Base-by-base conservation (phyloP, 257 asterid species). In the Solanum pennellii region DNA sequence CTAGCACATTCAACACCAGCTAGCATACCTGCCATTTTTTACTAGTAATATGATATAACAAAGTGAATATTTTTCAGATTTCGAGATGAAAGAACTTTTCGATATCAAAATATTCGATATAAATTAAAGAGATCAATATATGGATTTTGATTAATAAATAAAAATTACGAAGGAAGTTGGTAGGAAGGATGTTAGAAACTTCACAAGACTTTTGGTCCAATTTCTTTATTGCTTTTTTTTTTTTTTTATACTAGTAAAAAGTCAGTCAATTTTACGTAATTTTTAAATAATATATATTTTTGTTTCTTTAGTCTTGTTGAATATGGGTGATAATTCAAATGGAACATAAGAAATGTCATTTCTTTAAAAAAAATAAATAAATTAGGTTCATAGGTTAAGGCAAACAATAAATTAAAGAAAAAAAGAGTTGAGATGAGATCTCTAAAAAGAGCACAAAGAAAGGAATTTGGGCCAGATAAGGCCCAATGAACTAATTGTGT, bases 1-100 rank as follows among this genome's bases (percentile, higher is more conserved):
- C 98, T 90, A 3, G 98, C 96, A 45, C 91, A 87, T 88, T 94
- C 94, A 60, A 94, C 96, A 37, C 96, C 96, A 21, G 98, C 94
- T 3, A 94, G 92, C 94, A 90, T 92, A 12, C 96, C 96, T 5
- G 95, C 93, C 98, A 94, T 66, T 66, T 66, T 37, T 37, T 5
- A 45, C 47, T 23, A 23, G 6, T 9, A 37, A 37, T 11, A 27
- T 10, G 74, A 15, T 76, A 0, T 13, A 47, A 37, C 2, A 66
- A 66, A 66, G 3, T 27, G 37, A 27, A 66, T 66, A 66, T 66
- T 66, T 27, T 25, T 66, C 37, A 18, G 45, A 37, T 74, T 39
- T 35, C 27, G 1, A 72, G 45, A 18, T n/a, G 4, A 72, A 33
- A 1, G n/a, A 33, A 72, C 15, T 72, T 6, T 72, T 18, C 5